phyloP scores from a whole-genome alignment of 352 stramenopile genomes.

The Phytopythium sindhum region DNA sequence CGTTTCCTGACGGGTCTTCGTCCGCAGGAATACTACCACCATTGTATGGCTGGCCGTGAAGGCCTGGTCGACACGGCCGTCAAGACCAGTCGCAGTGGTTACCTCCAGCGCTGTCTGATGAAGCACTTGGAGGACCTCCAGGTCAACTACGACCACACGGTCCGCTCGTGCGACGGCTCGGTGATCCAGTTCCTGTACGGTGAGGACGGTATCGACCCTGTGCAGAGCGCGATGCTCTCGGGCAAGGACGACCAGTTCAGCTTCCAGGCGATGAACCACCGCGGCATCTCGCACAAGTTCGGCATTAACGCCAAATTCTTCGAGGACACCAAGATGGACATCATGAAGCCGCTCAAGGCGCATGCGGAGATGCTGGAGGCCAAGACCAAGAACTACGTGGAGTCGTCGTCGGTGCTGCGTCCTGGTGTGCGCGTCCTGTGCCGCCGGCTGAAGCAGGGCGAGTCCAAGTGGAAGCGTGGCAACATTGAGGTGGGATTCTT shows the following conservation, averaged over 20 bases:
- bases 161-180: constrained; percentile 96
- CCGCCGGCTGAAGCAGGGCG: constrained; percentile 67
- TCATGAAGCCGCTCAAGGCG: constrained; percentile 81
- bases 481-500: constrained; percentile 77
- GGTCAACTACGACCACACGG: constrained; percentile 98
- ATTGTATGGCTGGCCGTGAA: constrained; percentile 99
- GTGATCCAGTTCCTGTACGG: constrained; percentile 99
- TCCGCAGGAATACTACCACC: constrained; percentile 99
- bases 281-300: constrained; percentile 94
- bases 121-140: constrained; percentile 98
- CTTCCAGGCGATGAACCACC: constrained; percentile 96
- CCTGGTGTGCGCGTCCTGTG: constrained; percentile 58
- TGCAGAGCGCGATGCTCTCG: constrained; percentile 93
- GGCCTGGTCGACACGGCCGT: constrained; percentile 98
- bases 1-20: constrained; percentile 97
- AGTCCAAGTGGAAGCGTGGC: constrained; percentile 86
- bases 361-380: constrained; percentile 64
- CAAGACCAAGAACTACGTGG: constrained; percentile 43
- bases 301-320: constrained; percentile 87
- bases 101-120: constrained; percentile 99
- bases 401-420: constrained; percentile 35
- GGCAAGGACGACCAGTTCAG: constrained; percentile 91
- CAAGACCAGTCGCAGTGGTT: constrained; percentile 99
- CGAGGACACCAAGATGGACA: constrained; percentile 87
- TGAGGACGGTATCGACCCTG: constrained; percentile 98